These are phyloP conservation scores for Solanum hybrid DNA, from an alignment of 305 asterid species.

Conservation along the genomic window DNA sequence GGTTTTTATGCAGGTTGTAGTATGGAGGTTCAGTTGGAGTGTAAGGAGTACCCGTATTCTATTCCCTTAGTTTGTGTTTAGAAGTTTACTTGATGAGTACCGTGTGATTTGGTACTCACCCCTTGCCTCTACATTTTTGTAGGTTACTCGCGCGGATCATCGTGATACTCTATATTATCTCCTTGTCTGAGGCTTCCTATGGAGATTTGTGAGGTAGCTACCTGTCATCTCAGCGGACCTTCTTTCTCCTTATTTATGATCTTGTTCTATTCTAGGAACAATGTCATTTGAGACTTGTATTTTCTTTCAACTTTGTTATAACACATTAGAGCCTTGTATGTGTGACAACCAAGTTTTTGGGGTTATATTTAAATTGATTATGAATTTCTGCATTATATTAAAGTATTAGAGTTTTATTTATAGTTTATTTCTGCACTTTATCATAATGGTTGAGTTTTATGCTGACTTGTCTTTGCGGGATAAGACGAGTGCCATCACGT, in stretches of 20 bases:
- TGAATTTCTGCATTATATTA: no score
- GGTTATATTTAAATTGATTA: neutral
- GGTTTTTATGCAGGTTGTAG: neutral
- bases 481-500: neutral
- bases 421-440: neutral
- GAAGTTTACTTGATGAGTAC: neutral
- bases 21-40: neutral
- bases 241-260: neutral
- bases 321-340: neutral
- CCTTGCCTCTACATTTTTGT: neutral
- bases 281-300: neutral
- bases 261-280: neutral
- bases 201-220: neutral
- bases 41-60: no score
- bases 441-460: neutral
- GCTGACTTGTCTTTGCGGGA: neutral
- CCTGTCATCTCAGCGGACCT: neutral
- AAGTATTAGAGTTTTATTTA: no score
- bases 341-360: neutral
- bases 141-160: neutral
- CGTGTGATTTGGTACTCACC: neutral
- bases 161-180: neutral
- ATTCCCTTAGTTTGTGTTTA: neutral
- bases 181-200: neutral
- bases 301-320: neutral